Conservation (phyloP, 305 asterid species). For the Plantago lanceolata region DNA sequence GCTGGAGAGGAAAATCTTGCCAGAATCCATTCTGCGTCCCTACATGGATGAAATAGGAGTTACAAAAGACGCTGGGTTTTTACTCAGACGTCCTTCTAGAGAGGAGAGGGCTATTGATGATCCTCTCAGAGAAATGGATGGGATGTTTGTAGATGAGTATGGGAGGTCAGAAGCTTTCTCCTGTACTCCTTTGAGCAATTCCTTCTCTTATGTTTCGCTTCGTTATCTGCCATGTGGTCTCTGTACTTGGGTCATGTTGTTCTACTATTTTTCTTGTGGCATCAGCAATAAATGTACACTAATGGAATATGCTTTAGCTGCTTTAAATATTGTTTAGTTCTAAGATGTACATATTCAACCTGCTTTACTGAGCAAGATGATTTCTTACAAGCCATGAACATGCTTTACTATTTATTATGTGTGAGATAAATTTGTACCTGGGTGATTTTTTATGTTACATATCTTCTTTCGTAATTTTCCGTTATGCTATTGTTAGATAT, state of each 20-base stretch:
- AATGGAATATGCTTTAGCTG: slow-evolving; percentile 9
- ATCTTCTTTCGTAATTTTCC: no score
- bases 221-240: slow-evolving; percentile 16
- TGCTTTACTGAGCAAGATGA: neutral
- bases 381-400: neutral
- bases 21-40: slow-evolving; percentile 68
- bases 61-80: slow-evolving; percentile 49
- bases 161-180: slow-evolving; percentile 57
- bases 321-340: neutral
- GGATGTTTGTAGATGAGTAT: slow-evolving; percentile 87
- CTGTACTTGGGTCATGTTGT: slow-evolving; percentile 14
- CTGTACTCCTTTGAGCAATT: slow-evolving; percentile 8
- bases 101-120: slow-evolving; percentile 84
- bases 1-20: slow-evolving; percentile 85
- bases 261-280: slow-evolving; percentile 16
- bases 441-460: neutral
- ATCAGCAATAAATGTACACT: slow-evolving; percentile 11
- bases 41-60: slow-evolving; percentile 60
- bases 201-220: slow-evolving; percentile 13
- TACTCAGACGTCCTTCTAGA: slow-evolving; percentile 76
- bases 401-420: neutral
- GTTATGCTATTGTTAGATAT: no score
- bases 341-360: neutral
- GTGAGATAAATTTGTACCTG: neutral
- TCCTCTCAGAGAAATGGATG: slow-evolving; percentile 95